These are phyloP conservation scores for Kodamaea derodonti DNA, from an alignment of 1,139 yeast genomes.

Conservation along the genomic window DNA sequence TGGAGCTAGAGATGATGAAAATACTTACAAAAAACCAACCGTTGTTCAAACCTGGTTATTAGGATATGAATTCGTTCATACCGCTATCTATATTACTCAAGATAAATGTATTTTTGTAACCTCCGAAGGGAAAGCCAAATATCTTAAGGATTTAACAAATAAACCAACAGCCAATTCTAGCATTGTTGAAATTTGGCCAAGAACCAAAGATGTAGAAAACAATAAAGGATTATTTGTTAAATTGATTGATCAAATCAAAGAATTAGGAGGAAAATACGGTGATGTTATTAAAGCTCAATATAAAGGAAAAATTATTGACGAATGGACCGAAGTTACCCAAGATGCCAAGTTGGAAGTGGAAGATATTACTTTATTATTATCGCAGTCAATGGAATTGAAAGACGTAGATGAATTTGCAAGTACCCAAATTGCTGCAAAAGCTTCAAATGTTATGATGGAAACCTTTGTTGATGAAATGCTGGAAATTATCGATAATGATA, in stretches of 20 bases:
- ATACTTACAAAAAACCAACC: constrained; percentile 87
- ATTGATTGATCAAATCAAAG: constrained; percentile 48
- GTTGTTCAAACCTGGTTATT: constrained; percentile 88
- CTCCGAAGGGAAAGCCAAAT: constrained; percentile 83
- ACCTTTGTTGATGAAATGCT: constrained; percentile 87
- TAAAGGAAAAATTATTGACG: constrained; percentile 78
- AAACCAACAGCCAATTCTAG: constrained; percentile 35
- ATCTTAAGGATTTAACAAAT: constrained; percentile 53
- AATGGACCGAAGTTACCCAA: constrained; percentile 65
- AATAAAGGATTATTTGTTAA: constrained; percentile 64
- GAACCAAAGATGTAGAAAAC: constrained; percentile 79
- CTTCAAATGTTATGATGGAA: constrained; percentile 79
- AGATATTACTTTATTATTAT: constrained; percentile 43
- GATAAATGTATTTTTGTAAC: constrained; percentile 67
- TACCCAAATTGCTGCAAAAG: constrained; percentile 68
- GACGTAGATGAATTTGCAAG: constrained; percentile 74
- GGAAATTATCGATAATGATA: constrained; percentile 80
- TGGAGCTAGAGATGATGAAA: constrained; percentile 83
- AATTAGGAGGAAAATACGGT: constrained; percentile 54
- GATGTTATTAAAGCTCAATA: constrained; percentile 67
- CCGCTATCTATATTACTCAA: constrained; percentile 64
- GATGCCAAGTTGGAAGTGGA: constrained; percentile 16
- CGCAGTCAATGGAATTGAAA: constrained; percentile 62
- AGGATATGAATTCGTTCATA: constrained; percentile 94
- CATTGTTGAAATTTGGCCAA: constrained; percentile 64